These are phyloP conservation scores for Thoreauomyces humboldtii DNA, from an alignment of 192 early-diverging fungal genomes.

Conservation along the genomic window DNA sequence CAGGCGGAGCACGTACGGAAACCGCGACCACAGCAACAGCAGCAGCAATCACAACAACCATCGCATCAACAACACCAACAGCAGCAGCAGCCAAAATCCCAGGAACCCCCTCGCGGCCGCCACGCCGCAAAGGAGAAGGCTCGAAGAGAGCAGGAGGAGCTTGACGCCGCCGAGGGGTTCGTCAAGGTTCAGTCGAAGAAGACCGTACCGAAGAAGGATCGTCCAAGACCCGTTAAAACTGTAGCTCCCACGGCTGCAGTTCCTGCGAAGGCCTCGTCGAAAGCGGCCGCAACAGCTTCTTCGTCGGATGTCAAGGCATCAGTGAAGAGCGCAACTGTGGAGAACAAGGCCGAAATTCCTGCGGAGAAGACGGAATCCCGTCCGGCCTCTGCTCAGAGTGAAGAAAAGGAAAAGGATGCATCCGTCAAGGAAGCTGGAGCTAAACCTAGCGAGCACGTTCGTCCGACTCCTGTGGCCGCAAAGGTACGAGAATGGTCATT, in stretches of 20 bases:
- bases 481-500: constrained; percentile 6
- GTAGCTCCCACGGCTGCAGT: background rate
- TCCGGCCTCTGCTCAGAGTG: background rate
- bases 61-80: no score
- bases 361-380: background rate
- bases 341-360: background rate
- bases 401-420: no score
- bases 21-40: background rate
- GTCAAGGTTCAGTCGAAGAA: constrained; percentile 38
- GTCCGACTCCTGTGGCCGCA: constrained; percentile 8
- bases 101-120: background rate
- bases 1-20: background rate
- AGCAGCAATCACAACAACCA: background rate
- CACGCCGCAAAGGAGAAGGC: constrained; percentile 29
- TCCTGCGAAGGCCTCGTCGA: background rate
- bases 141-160: constrained; percentile 35
- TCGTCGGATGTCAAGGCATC: background rate
- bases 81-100: background rate
- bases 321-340: background rate
- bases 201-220: constrained; percentile 11
- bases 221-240: constrained; percentile 1
- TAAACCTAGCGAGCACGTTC: constrained; percentile 1
- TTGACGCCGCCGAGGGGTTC: constrained; percentile 39
- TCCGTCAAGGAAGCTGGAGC: background rate
- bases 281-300: background rate